These are phyloP conservation scores for Grifola frondosa DNA, from an alignment of 1,284 basidiomycete species.

Conservation along the genomic window DNA sequence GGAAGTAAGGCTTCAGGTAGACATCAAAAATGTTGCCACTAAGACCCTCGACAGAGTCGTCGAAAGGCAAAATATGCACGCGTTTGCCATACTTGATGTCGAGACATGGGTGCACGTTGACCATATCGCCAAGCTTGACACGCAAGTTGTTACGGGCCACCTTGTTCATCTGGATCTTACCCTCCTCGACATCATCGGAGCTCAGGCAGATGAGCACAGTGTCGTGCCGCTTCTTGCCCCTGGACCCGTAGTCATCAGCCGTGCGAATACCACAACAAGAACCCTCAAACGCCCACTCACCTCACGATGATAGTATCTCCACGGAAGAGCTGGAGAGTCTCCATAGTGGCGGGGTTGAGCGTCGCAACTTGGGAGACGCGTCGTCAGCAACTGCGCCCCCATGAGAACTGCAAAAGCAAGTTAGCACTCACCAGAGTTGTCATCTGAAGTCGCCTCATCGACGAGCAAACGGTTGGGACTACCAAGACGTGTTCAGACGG, in stretches of 20 bases:
- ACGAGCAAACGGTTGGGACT: slow-evolving; percentile 95
- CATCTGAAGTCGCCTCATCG: slow-evolving; percentile 88
- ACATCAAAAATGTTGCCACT: slow-evolving; percentile 99
- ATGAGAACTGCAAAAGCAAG: neutral
- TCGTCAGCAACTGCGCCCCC: slow-evolving; percentile 4
- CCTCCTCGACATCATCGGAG: slow-evolving; percentile 96
- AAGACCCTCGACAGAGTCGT: slow-evolving; percentile 96
- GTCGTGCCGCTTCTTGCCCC: slow-evolving; percentile 94
- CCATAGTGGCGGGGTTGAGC: slow-evolving; percentile 96
- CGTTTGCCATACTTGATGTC: slow-evolving; percentile 99
- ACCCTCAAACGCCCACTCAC: slow-evolving; percentile 41
- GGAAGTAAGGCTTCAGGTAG: slow-evolving; percentile 98
- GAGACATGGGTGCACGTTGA: slow-evolving; percentile 92
- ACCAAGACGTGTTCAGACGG: slow-evolving; percentile 14
- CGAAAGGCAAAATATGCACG: slow-evolving; percentile 95
- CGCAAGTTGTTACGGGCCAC: slow-evolving; percentile 98
- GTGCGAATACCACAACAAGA: neutral
- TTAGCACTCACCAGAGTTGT: slow-evolving; percentile 76
- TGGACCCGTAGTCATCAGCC: slow-evolving; percentile 27
- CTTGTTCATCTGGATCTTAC: slow-evolving; percentile 98
- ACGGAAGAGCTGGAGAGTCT: slow-evolving; percentile 89
- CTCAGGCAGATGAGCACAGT: slow-evolving; percentile 95
- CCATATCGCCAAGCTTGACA: slow-evolving; percentile 95
- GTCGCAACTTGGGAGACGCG: slow-evolving; percentile 73
- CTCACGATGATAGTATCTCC: slow-evolving; percentile 92